A percentile compares a stretch with the other conserved stretches of the same genome.
Evolutionary conservation across 2,329 filamentous ascomycete species (phyloP).

Genomic region (Paecilomyces variotii): DNA sequence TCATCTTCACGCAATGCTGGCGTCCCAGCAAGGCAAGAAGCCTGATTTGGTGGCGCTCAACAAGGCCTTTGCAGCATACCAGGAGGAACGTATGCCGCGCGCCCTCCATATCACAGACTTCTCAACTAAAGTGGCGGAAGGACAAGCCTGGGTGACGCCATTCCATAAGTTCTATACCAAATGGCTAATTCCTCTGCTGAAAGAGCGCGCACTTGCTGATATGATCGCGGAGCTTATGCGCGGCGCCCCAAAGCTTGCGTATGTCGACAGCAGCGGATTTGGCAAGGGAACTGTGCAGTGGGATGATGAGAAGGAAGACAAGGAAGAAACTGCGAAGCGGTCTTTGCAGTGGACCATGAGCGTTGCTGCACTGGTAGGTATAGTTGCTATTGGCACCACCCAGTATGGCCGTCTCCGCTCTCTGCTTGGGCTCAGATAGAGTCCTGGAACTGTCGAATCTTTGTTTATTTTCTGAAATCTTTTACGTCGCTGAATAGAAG

Average conservation of each 20-base stretch:
- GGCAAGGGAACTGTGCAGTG: not conserved
- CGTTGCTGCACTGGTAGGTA: not conserved
- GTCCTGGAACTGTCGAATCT: not conserved
- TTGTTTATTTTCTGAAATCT: not conserved
- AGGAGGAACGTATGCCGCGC: not conserved
- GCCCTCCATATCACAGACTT: not conserved
- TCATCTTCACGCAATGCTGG: not conserved
- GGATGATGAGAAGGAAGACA: not conserved
- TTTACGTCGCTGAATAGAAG: not conserved
- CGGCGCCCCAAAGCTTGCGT: not conserved
- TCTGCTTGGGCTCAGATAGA: not conserved
- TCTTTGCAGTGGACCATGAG: not conserved
- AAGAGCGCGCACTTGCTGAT: not conserved
- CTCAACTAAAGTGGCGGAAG: not conserved
- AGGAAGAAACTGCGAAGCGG: not conserved
- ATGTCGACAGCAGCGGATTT: not conserved
- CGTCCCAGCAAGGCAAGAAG: not conserved
- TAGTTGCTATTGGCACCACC: not conserved
- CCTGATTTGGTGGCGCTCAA: not conserved
- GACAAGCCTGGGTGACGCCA: not conserved
- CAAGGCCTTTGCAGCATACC: not conserved
- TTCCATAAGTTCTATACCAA: not conserved
- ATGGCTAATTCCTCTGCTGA: not conserved
- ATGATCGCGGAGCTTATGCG: not conserved
- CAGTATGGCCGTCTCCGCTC: not conserved